These are phyloP conservation scores for Pleurotus pulmonarius DNA, from an alignment of 768 basidiomycete genomes.

Conservation along the genomic window DNA sequence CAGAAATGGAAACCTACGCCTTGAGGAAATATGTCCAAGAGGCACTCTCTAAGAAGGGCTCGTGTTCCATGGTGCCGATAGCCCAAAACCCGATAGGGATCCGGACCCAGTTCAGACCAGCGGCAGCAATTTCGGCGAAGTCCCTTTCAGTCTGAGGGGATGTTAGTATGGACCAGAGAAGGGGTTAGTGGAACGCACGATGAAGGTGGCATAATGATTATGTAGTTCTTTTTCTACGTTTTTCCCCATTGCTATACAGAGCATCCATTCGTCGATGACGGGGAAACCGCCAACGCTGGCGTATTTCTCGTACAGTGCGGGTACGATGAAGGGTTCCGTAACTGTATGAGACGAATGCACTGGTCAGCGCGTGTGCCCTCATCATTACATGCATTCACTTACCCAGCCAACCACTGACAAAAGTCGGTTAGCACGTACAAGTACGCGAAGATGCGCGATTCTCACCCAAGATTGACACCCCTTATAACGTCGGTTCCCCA, in stretches of 20 bases:
- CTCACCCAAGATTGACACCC: slow-evolving; percentile 57
- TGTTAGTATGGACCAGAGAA: background rate
- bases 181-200: slow-evolving; percentile 41
- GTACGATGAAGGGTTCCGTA: slow-evolving; percentile 76
- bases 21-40: slow-evolving; percentile 66
- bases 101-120: slow-evolving; percentile 84
- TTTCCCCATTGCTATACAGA: slow-evolving; percentile 63
- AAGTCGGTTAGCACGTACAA: slow-evolving; percentile 9
- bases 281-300: slow-evolving; percentile 33
- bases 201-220: slow-evolving; percentile 82
- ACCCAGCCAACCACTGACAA: slow-evolving; percentile 43
- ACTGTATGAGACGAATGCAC: slow-evolving; percentile 26
- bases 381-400: slow-evolving; percentile 9
- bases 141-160: slow-evolving; percentile 60
- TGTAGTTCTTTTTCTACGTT: slow-evolving; percentile 67
- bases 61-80: slow-evolving; percentile 68
- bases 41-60: slow-evolving; percentile 78
- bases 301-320: slow-evolving; percentile 67
- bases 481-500: slow-evolving; percentile 62
- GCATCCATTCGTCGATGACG: slow-evolving; percentile 73
- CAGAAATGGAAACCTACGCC: slow-evolving; percentile 24
- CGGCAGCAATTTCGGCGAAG: slow-evolving; percentile 68
- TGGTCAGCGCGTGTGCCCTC: background rate
- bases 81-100: slow-evolving; percentile 89
- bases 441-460: too few relatives aligned